Conservation (phyloP, 495 filamentous ascomycete genomes). For the Chaetomium fimeti region DNA sequence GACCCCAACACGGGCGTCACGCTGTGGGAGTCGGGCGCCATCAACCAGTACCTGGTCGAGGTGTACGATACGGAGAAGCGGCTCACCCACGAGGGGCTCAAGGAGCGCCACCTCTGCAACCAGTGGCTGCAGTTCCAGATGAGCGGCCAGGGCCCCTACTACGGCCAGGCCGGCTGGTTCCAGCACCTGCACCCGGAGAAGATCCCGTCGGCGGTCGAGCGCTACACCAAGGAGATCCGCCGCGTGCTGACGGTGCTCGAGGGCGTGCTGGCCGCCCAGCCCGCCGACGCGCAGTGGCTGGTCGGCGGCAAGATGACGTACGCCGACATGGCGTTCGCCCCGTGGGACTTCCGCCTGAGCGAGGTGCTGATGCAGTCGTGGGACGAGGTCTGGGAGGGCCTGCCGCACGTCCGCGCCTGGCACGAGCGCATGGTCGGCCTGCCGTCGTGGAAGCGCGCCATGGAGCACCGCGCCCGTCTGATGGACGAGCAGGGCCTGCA, state of each 20-base stretch:
- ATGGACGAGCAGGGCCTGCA: slow-evolving; percentile 34
- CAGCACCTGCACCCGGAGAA: slow-evolving; percentile 54
- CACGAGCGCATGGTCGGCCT: slow-evolving; percentile 20
- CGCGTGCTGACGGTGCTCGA: slow-evolving; percentile 62
- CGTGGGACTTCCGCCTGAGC: slow-evolving; percentile 44
- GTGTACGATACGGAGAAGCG: slow-evolving; percentile 64
- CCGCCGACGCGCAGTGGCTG: slow-evolving; percentile 43
- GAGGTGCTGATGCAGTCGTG: background rate
- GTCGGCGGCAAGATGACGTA: slow-evolving; percentile 60
- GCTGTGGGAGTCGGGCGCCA: slow-evolving; percentile 73
- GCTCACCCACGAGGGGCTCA: slow-evolving; percentile 52
- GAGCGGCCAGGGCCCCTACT: slow-evolving; percentile 68
- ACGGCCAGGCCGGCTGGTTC: slow-evolving; percentile 56
- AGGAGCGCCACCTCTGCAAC: slow-evolving; percentile 53
- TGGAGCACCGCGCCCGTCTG: slow-evolving; percentile 23
- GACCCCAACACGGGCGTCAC: slow-evolving; percentile 66
- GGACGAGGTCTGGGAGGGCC: slow-evolving; percentile 22
- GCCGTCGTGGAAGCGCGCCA: slow-evolving; percentile 14
- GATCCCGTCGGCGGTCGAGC: slow-evolving; percentile 56
- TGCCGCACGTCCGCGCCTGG: slow-evolving; percentile 13
- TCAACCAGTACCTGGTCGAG: slow-evolving; percentile 69
- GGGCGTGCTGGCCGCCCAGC: slow-evolving; percentile 41
- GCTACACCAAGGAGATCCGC: slow-evolving; percentile 59
- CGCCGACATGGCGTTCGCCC: slow-evolving; percentile 58
- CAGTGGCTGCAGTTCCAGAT: slow-evolving; percentile 68